Percentiles rank a stretch among this genome's conserved stretches.
Conservation (phyloP, 2,329 filamentous ascomycete species). For the Fusarium chaquense region DNA sequence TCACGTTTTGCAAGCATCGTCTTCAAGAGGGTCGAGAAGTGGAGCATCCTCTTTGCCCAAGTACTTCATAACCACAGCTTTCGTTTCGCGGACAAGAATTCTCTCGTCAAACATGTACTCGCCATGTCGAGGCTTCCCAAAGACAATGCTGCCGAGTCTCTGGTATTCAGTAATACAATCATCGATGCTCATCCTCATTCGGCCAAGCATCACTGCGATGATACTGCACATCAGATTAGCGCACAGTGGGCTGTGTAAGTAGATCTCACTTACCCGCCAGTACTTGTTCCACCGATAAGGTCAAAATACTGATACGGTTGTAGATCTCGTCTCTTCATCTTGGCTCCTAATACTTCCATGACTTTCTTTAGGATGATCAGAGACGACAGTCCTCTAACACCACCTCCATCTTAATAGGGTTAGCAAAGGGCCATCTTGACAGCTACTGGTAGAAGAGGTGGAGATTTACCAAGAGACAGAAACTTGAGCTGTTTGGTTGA, state of each 20-base stretch:
- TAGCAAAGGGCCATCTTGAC: not conserved
- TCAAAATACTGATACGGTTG: not conserved
- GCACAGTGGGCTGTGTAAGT: rapidly evolving
- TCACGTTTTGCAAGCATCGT: not conserved
- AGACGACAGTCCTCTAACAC: not conserved
- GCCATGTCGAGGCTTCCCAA: not conserved
- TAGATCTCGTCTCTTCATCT: not conserved
- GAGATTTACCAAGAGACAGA: not conserved
- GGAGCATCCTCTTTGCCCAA: not conserved
- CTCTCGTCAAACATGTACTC: not conserved
- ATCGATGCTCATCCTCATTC: not conserved
- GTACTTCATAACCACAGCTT: not conserved
- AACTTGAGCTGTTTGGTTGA: not conserved
- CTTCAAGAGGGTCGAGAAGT: not conserved
- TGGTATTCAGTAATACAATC: not conserved
- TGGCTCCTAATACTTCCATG: not conserved
- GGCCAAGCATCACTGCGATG: not conserved
- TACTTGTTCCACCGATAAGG: not conserved
- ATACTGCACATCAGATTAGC: not conserved
- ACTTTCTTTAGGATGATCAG: not conserved
- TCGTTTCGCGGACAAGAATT: not conserved
- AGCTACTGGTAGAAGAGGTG: rapidly evolving
- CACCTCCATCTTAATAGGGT: not conserved
- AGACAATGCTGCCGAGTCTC: not conserved
- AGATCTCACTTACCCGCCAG: not conserved